phyloP scores from a whole-genome alignment of 2,329 filamentous ascomycete genomes.

The Ascochyta clinopodiicola region DNA sequence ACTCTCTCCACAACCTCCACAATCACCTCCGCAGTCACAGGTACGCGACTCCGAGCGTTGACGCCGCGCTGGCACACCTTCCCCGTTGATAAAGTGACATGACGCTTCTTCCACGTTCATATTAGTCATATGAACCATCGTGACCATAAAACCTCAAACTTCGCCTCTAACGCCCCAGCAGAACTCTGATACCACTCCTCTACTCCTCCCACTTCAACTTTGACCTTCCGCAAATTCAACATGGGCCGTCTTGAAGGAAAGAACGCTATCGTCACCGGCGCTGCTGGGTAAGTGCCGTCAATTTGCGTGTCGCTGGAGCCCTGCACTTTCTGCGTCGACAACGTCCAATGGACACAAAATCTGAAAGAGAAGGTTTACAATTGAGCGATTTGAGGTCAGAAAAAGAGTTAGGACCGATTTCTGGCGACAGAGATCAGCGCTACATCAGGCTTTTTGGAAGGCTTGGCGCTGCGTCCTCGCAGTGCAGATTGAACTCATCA shows the following conservation, averaged over 20 bases:
- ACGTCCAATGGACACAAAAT: background rate
- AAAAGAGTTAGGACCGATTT: background rate
- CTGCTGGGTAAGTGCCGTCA: conserved; percentile 72
- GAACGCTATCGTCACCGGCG: conserved; percentile 81
- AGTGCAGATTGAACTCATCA: background rate
- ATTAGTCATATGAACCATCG: conserved; percentile 20
- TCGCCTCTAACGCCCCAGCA: conserved; percentile 13
- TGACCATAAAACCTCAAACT: conserved; percentile 32
- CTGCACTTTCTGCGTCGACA: background rate
- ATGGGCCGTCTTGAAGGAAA: conserved; percentile 66
- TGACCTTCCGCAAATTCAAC: conserved; percentile 35
- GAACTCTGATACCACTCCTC: conserved; percentile 12
- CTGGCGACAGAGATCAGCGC: conserved; percentile 1
- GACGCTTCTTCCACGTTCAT: conserved; percentile 14
- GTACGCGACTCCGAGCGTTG: conserved; percentile 3
- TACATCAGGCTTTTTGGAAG: background rate
- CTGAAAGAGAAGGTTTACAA: background rate
- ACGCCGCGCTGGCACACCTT: conserved; percentile 14
- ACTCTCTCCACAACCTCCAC: background rate
- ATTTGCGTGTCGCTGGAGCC: background rate
- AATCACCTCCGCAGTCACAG: conserved; percentile 3
- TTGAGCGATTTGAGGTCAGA: background rate
- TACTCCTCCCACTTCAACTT: conserved; percentile 2
- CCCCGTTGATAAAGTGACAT: conserved; percentile 17
- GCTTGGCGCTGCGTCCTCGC: conserved; percentile 1